Evolutionary conservation across 495 filamentous ascomycete genomes (phyloP), one percentile per base, ranked within the genome.

Genomic region (Podospora tetraspora): DNA sequence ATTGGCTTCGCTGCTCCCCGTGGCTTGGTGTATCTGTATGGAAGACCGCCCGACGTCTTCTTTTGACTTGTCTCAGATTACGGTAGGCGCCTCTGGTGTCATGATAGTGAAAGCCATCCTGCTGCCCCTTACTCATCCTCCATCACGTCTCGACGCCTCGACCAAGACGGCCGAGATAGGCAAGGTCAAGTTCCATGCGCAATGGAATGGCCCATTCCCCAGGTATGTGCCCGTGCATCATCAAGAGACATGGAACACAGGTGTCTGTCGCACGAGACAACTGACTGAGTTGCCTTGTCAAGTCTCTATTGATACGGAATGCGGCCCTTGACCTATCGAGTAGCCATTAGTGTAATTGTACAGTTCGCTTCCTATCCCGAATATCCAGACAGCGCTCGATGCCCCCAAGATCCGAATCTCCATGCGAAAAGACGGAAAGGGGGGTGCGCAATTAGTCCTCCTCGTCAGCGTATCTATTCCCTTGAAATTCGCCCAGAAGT

Each of bases 401-500:
- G 59, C 13, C 13, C 59, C 21, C 23, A 60, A 59, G 32, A 34
- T 59, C 63, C 29, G 37, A 59, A 25, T 52, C 63, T 23, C 56
- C 11, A 66, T 58, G 56, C 25, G 59, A 13, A 59, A 32, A n/a
- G 43, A 27, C 43, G 29, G 5, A 8, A 13, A 11, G 21, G 62
- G 32, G 27, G 3, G 19, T 43, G 62, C 12, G 10, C 52, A 24
- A 58, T 68, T 66, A 79, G 63, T 81, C 79, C 63, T 82, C 81
- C 65, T 80, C 78, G 64, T 84, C 82, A 62, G 80, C 74, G 64
- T 81, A 73, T 62, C 68, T 72, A 59, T 75, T 79, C 6, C 77
- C 78, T 25, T 79, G 77, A 69, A 78, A 83, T 61, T 84, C 78
- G 61, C 75, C 75, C 52, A 85, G 72, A 62, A 84, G 64, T 59